phyloP scores from a whole-genome alignment of 2,329 filamentous ascomycete species.

The Dactylonectria macrodidyma region DNA sequence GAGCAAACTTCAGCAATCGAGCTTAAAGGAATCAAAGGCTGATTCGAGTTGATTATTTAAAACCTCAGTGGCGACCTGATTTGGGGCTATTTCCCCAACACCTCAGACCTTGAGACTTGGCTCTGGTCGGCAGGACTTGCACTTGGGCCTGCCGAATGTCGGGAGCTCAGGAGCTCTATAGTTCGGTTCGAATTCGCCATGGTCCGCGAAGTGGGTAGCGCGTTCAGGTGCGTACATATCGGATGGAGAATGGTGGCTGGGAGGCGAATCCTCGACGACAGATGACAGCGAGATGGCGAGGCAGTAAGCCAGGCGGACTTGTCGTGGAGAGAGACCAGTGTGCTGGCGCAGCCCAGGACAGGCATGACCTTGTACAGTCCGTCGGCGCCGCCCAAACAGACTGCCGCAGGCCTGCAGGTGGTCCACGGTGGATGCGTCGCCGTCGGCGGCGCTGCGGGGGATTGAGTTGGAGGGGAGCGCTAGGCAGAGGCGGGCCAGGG shows the following conservation, averaged over 20 bases:
- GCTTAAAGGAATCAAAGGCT: neutral
- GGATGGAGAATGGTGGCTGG: neutral
- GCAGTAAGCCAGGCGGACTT: neutral
- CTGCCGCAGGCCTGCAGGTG: too few species aligned
- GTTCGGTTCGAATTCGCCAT: too few species aligned
- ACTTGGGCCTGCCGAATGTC: too few species aligned
- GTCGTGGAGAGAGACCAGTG: neutral
- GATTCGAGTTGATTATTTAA: neutral
- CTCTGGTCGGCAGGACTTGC: too few species aligned
- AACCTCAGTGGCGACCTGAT: neutral
- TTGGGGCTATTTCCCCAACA: too few species aligned
- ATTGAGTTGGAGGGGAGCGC: too few species aligned
- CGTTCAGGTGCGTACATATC: neutral
- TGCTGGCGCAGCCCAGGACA: neutral
- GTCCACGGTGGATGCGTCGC: too few species aligned
- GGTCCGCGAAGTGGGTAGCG: neutral
- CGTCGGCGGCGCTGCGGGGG: too few species aligned
- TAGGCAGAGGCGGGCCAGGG: too few species aligned
- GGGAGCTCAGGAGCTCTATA: too few species aligned
- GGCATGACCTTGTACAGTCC: neutral
- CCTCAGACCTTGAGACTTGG: too few species aligned
- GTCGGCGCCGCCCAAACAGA: too few species aligned
- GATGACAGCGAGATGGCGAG: neutral
- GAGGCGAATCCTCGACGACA: neutral
- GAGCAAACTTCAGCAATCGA: neutral